Conservation (phyloP, 2,329 filamentous ascomycete species). For the Ophiobolus disseminans region DNA sequence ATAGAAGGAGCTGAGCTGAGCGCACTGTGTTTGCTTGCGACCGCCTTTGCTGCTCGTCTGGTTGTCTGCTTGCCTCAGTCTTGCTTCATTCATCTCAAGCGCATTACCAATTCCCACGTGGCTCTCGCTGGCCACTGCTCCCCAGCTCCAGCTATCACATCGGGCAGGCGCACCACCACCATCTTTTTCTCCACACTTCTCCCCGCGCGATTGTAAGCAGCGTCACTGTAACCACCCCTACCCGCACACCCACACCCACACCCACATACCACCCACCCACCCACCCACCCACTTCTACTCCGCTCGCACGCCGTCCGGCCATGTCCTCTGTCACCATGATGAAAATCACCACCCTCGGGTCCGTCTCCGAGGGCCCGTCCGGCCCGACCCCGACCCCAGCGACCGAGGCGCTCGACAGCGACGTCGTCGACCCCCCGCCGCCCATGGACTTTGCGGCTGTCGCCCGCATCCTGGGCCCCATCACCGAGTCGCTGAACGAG, state of each 20-base stretch:
- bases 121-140: constrained; percentile 5
- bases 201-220: constrained; percentile 6
- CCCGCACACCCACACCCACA: no score
- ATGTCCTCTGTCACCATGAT: constrained; percentile 12
- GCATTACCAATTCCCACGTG: constrained; percentile 1
- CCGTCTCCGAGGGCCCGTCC: constrained; percentile 25
- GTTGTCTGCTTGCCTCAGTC: not conserved
- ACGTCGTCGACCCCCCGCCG: constrained; percentile 19
- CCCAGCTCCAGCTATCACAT: constrained; percentile 4
- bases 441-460: constrained; percentile 36
- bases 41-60: not conserved
- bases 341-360: constrained; percentile 31
- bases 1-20: constrained; percentile 6
- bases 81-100: not conserved
- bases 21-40: not conserved
- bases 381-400: constrained; percentile 36
- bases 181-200: constrained; percentile 3
- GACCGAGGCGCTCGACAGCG: constrained; percentile 23
- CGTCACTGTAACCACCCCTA: not conserved
- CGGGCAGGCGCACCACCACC: constrained; percentile 20
- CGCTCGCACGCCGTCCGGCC: no score
- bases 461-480: constrained; percentile 34
- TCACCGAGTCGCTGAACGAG: constrained; percentile 42
- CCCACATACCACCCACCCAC: no score
- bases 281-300: no score